Evolutionary conservation across 495 filamentous ascomycete species (phyloP).

Genomic region (Penicillium paxilli): DNA sequence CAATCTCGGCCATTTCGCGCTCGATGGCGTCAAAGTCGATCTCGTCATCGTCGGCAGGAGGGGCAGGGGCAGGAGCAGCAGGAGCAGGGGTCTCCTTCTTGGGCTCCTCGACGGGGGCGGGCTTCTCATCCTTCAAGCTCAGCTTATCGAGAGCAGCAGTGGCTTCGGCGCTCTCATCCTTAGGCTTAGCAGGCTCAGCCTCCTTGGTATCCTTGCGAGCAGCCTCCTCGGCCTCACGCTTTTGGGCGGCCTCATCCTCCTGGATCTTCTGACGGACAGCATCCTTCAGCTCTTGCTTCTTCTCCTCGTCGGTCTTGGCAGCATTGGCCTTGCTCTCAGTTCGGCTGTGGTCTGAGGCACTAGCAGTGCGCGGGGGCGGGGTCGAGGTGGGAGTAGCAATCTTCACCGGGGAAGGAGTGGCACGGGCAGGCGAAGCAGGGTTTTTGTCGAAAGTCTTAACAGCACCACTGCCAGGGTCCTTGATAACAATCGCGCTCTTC

Average conservation of each 20-base stretch:
- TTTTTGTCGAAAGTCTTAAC: constrained; percentile 60
- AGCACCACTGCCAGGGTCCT: constrained; percentile 69
- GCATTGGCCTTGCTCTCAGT: constrained; percentile 54
- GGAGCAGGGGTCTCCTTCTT: constrained; percentile 17
- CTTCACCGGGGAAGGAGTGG: constrained; percentile 59
- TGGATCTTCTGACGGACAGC: constrained; percentile 64
- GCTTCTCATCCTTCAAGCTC: constrained; percentile 42
- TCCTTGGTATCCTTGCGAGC: constrained; percentile 29
- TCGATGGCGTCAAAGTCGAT: constrained; percentile 54
- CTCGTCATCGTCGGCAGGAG: constrained; percentile 48
- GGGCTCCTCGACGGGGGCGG: constrained; percentile 33
- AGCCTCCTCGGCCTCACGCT: constrained; percentile 50
- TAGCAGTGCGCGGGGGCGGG: constrained; percentile 56
- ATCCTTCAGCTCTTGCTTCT: constrained; percentile 66
- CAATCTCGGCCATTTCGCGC: constrained; percentile 51
- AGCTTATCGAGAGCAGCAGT: constrained; percentile 36
- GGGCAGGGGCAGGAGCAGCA: constrained; percentile 31
- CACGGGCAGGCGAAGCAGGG: constrained; percentile 54
- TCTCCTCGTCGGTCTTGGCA: constrained; percentile 68
- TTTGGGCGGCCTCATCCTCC: constrained; percentile 52
- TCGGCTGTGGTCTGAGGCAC: constrained; percentile 56
- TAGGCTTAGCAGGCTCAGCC: constrained; percentile 32
- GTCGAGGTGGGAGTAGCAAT: constrained; percentile 64
- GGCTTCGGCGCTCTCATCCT: constrained; percentile 40
- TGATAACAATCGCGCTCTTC: constrained; percentile 75